A percentile compares a stretch with the other conserved stretches of the same genome.
Conservation (phyloP, 1,284 basidiomycete species). For the Rhodotorula sp. region DNA sequence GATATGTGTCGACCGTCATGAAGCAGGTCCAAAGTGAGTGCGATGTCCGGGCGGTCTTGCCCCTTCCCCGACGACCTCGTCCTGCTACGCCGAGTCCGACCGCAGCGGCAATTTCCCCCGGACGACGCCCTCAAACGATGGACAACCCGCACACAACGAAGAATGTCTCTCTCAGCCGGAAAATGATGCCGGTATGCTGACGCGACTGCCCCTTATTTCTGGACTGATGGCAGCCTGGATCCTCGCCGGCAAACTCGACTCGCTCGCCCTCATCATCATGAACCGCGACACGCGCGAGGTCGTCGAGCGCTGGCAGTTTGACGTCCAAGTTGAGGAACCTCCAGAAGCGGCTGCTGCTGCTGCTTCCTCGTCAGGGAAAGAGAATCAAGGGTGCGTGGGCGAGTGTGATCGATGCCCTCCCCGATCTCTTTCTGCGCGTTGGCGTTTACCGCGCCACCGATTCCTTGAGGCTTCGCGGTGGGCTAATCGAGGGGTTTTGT, state of each 20-base stretch:
- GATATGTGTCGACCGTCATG: slow-evolving; percentile 88
- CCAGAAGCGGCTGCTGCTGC: slow-evolving; percentile 5
- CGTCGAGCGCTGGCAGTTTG: slow-evolving; percentile 97
- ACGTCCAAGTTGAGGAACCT: slow-evolving; percentile 69
- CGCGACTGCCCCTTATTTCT: not conserved
- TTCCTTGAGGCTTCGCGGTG: no score
- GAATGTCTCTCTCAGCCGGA: not conserved
- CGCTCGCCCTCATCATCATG: slow-evolving; percentile 93
- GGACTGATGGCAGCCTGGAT: slow-evolving; percentile 60
- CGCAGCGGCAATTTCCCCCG: no score
- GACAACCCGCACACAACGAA: no score
- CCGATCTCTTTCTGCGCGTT: no score
- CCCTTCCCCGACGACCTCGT: not conserved
- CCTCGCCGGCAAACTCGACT: slow-evolving; percentile 62
- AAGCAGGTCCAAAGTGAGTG: slow-evolving; percentile 80
- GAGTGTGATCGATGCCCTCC: no score
- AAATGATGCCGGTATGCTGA: slow-evolving; percentile 5
- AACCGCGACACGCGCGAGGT: slow-evolving; percentile 88
- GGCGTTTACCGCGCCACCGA: no score
- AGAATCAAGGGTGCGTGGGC: slow-evolving; percentile 30
- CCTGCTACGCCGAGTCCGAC: no score
- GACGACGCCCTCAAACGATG: no score
- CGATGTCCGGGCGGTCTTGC: not conserved
- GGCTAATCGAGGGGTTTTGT: no score
- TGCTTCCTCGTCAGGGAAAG: slow-evolving; percentile 24